Percentiles rank a stretch among this genome's conserved stretches.
Conservation (phyloP, 1,284 basidiomycete genomes). For the Fomitopsis betulina region DNA sequence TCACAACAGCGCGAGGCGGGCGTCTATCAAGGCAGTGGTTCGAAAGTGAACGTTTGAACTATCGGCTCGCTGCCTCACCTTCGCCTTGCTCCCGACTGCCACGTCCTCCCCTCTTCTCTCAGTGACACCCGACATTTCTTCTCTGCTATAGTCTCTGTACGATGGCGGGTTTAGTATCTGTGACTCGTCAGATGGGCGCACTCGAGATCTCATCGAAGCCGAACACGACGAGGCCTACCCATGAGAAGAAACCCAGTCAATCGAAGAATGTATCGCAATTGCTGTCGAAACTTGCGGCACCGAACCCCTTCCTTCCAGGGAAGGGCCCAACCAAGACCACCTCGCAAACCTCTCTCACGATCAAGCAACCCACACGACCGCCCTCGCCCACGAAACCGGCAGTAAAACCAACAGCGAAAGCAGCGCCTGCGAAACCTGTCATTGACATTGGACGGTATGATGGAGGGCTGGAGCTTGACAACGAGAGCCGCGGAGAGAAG, state of each 20-base stretch:
- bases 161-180: conserved; percentile 41
- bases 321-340: conserved; percentile 19
- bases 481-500: conserved; percentile 56
- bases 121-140: background rate
- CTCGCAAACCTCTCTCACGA: conserved; percentile 18
- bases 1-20: background rate
- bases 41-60: background rate
- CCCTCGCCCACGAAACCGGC: conserved; percentile 21
- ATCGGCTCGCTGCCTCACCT: background rate
- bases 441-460: conserved; percentile 84
- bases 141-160: background rate
- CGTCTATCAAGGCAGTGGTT: background rate
- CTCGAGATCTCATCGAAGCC: conserved; percentile 46
- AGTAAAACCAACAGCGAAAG: conserved; percentile 11
- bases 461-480: conserved; percentile 80
- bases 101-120: background rate
- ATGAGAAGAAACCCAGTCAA: conserved; percentile 50
- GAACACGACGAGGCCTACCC: conserved; percentile 27
- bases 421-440: conserved; percentile 7
- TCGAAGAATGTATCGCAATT: conserved; percentile 54
- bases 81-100: background rate
- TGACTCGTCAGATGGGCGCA: conserved; percentile 44
- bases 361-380: conserved; percentile 22
- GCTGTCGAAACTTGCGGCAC: conserved; percentile 61
- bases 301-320: conserved; percentile 36